phyloP scores from a whole-genome alignment of 345 rosid genomes.

The Melaleuca alternifolia region DNA sequence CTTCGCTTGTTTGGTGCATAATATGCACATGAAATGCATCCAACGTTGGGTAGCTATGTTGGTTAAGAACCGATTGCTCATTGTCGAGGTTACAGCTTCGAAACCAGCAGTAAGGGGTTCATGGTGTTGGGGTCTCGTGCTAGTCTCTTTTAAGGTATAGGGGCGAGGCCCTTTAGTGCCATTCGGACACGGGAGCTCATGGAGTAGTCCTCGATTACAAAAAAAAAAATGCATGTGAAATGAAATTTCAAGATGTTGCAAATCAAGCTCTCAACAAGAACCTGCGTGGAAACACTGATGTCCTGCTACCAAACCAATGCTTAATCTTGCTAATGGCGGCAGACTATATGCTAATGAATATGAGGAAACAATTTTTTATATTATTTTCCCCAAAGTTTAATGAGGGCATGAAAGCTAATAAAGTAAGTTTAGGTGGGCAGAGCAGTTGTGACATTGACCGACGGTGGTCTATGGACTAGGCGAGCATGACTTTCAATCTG shows the following conservation, averaged over 20 bases:
- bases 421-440: neutral
- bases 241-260: neutral
- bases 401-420: neutral
- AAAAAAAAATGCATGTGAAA: neutral
- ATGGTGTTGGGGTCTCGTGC: too few relatives aligned
- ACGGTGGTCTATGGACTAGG: neutral
- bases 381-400: neutral
- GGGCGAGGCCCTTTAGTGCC: too few relatives aligned
- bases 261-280: neutral
- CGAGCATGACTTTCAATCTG: neutral
- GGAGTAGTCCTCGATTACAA: too few relatives aligned
- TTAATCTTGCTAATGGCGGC: neutral
- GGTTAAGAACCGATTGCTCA: too few relatives aligned
- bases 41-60: too few relatives aligned
- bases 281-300: neutral
- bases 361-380: neutral
- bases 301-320: neutral
- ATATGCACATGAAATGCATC: accelerated
- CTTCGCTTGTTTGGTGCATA: neutral
- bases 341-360: neutral
- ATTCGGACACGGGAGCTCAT: too few relatives aligned
- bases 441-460: neutral
- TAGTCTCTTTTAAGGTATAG: too few relatives aligned
- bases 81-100: too few relatives aligned
- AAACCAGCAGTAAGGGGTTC: too few relatives aligned